These are phyloP conservation scores for Lagenaria siceraria DNA, from an alignment of 306 rosid genomes.

Conservation along the genomic window DNA sequence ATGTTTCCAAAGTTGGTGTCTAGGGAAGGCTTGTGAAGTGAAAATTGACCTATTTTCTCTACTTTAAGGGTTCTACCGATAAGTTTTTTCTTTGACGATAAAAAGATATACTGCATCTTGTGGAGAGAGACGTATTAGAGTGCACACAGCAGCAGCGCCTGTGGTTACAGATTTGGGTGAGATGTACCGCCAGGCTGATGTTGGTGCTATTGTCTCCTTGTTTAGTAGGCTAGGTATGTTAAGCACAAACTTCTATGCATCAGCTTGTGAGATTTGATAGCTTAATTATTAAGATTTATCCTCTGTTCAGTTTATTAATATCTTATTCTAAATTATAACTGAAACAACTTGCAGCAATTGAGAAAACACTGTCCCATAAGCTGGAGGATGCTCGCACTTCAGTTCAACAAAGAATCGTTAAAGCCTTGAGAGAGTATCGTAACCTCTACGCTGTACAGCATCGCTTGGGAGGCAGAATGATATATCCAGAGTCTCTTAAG, in stretches of 20 bases:
- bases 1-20: neutral
- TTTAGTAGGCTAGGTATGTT: conserved; percentile 75
- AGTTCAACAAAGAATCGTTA: conserved; percentile 70
- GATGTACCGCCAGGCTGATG: conserved; percentile 84
- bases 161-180: conserved; percentile 82
- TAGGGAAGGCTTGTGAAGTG: conserved; percentile 2
- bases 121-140: conserved; percentile 95
- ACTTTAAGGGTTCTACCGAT: neutral
- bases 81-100: conserved; percentile 37
- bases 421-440: conserved; percentile 79
- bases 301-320: neutral
- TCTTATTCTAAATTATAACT: conserved; percentile 5
- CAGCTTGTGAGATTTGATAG: neutral
- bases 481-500: conserved; percentile 87
- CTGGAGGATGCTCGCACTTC: conserved; percentile 81
- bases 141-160: conserved; percentile 88
- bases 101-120: conserved; percentile 94
- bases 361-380: conserved; percentile 73
- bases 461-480: conserved; percentile 80
- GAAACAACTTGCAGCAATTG: conserved; percentile 63
- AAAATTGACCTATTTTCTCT: neutral
- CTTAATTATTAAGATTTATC: neutral
- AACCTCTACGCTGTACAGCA: conserved; percentile 90
- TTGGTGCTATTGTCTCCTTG: conserved; percentile 73
- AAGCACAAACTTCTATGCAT: conserved; percentile 9